Base-by-base conservation (phyloP, 1,139 yeast species). In the Yamadazyma buinensis region DNA sequence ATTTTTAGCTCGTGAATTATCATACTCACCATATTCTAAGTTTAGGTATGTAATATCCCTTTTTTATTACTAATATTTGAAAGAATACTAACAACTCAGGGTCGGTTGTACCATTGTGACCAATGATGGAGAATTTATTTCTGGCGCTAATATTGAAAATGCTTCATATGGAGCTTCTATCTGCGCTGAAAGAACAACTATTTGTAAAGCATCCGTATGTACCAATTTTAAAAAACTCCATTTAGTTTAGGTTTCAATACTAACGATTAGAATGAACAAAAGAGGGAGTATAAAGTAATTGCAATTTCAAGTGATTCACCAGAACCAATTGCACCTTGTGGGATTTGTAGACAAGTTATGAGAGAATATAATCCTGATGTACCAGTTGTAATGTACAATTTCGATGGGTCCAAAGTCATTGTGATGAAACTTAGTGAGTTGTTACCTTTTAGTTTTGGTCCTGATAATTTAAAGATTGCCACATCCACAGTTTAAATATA, bases 91-190 rank as follows among this genome's bases (percentile, higher is more conserved):
- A 55, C 55, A 19, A 26, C 19, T 15, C 30, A 72, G 90, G 30
- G 98, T 92, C 2, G 97, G 97, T 0, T 86, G 95, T 35, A 77
- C 81, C 1, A 49, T 90, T 1, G 51, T 84, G 22, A 69, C 87
- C 0, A 53, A 53, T 1, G 59, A 66, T 8, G 84, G 78, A 3
- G 61, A 64, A 15, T 64, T 55, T 30, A 60, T 81, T 23, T 55
- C 61, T 10, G 98, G 97, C 4, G 95, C 95, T 32, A 92, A 92
- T 48, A 79, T 92, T 18, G 98, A 92, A 54, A 92, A 90, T 54
- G 97, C 97, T 3, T 80, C 94, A 28, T 90, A 84, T 51, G 94
- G 92, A 9, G 97, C 84, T 0, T 73, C 84, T 2, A 79, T 88
- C 13, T 92, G 98, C 57, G 98, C 98, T 2, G 98, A 92, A 54